Base-by-base conservation (phyloP, 192 early-diverging fungal genomes). In the Coemansia sp. region DNA sequence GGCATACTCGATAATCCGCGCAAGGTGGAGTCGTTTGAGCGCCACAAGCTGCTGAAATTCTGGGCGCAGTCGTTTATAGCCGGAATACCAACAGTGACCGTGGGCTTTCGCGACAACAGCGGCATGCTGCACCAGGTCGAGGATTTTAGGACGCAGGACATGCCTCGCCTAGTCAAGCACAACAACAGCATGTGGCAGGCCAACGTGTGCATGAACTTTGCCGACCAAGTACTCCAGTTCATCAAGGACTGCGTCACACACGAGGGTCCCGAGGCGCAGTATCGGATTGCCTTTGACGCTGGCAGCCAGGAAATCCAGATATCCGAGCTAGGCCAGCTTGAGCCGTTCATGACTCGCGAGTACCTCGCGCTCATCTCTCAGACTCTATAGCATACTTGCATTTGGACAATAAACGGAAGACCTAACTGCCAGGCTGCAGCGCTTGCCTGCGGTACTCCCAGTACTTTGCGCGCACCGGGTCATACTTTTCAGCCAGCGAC, bases 11-110 rank as follows among this genome's bases (percentile, higher is more conserved):
- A 77, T 37, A 66, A 59, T 0, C 54, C 46, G 39, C 59, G 59
- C 46, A 73, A 73, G 35, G 31, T 77, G 57, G 94, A 94, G 60
- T 73, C 91, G 22, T 75, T 97, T 24, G 93, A 93, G 64, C 68
- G 78, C 15, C 67, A 84, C 79, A 99, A 99, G 74, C 79, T 99
- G 57, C 65, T 97, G 0, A 93, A 93, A 63, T 91, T 92, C 64
- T 99, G 94, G 90, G 92, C 94, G 4, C 97, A 99, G 75, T 96
- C 93, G 20, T 97, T 93, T 77, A 79, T 99, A 2, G 88, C 93
- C 10, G 97, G 96, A 6, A 90, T 95, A 17, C 93, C 91, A 6
- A 79, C 65, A 2, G 84, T 99, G 22, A 88, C 96, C 42, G 85
- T 94, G 39, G 97, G 95, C 0, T 99, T 89, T 63, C 86, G 95